Percentiles rank a stretch among this genome's conserved stretches.
phyloP scores from a whole-genome alignment of 2,329 filamentous ascomycete species.

The Rutstroemia sp. region DNA sequence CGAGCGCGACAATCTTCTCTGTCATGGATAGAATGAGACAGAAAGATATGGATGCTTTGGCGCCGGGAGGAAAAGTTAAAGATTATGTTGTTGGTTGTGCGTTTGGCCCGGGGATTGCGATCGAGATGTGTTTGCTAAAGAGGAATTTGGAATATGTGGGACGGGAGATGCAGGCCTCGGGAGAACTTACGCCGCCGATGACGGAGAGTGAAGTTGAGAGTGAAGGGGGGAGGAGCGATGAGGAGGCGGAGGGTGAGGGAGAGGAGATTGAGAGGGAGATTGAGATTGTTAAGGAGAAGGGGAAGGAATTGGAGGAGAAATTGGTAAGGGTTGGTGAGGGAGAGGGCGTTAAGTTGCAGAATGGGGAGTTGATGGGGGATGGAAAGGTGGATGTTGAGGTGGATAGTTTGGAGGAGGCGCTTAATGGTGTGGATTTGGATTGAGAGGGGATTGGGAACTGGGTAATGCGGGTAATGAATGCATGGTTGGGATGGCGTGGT shows the following conservation, averaged over 20 bases:
- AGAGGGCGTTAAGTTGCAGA: constrained; percentile 13
- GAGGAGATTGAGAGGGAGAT: constrained; percentile 14
- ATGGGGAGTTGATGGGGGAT: not conserved
- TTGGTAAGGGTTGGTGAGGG: constrained; percentile 14
- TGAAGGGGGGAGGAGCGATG: constrained; percentile 21
- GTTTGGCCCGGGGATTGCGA: constrained; percentile 61
- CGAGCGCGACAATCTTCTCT: constrained; percentile 61
- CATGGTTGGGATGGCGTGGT: not conserved
- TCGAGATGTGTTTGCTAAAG: constrained; percentile 62
- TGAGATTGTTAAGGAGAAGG: constrained; percentile 14
- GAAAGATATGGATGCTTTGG: constrained; percentile 52
- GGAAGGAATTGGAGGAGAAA: constrained; percentile 15
- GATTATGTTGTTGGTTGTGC: constrained; percentile 61
- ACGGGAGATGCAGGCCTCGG: not conserved
- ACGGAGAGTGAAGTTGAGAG: constrained; percentile 18
- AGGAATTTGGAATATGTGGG: constrained; percentile 23
- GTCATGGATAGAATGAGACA: constrained; percentile 55
- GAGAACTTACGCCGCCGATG: constrained; percentile 24
- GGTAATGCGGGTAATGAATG: not conserved
- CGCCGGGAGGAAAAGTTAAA: constrained; percentile 41
- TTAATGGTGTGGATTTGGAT: constrained; percentile 29
- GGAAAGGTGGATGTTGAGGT: not conserved
- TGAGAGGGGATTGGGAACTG: constrained; percentile 11
- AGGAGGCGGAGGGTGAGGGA: constrained; percentile 6
- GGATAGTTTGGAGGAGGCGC: constrained; percentile 23